Base-by-base conservation (phyloP, 2,329 filamentous ascomycete species). In the Escovopsis sp. region DNA sequence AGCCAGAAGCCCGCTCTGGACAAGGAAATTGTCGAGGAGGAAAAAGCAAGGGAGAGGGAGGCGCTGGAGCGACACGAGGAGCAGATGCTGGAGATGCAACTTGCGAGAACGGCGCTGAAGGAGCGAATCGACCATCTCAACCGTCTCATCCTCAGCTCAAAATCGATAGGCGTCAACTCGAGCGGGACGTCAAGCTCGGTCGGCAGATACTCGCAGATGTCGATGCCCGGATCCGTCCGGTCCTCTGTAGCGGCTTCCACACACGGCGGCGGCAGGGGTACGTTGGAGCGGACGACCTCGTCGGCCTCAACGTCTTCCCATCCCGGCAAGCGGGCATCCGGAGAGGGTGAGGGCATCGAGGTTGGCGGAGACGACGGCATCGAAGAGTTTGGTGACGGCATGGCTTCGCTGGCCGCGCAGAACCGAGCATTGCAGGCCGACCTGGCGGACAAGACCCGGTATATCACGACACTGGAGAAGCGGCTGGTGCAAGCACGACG, bases 51-150 rank as follows among this genome's bases (percentile, higher is more conserved):
- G 14, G 78, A 90, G 53, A 74, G 79, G 46, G 84, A 94, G 57
- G 81, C 82, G 7, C 78, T 86, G 45, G 73, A 84, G 45, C 76
- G 86, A 27, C 90, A 94, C 46, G 87, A 94, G 52, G 90, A 96
- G 61, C 90, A 98, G 56, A 88, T 98, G 71, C 68, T 98, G 36
- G 90, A 98, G 58, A 96, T 98, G 83, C 90, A 98, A 54, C 70
- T 98, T 32, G 90, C 90, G 23, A 76, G 90, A 29, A 98, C 90
- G 1, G 90, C 90, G 1, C 63, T 98, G 36, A 98, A 96, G 56
- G 90, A 98, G 62, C 79, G 90, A 21, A 98, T 98, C 48, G 87
- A 94, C 53, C 90, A 98, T 56, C 67, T 98, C 32, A 98, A 96
- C 58, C 78, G 88, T 33, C 66, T 98, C 34, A 96, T 98, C 43